Percentiles rank a stretch among this genome's conserved stretches.
Conservation (phyloP, 2,329 filamentous ascomycete genomes). For the Hypoxylon rubiginosum region DNA sequence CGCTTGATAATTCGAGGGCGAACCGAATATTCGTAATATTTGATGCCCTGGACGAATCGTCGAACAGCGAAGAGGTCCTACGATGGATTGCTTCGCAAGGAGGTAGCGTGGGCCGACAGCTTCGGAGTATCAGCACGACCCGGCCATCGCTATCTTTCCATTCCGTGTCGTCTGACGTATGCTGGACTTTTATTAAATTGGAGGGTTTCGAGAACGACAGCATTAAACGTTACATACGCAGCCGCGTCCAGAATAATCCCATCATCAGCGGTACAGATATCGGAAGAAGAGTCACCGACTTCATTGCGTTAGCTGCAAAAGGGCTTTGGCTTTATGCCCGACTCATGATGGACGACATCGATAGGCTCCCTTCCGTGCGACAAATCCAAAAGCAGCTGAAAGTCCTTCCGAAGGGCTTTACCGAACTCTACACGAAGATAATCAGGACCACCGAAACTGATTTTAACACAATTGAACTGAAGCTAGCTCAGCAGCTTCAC, state of each 20-base stretch:
- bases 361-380: conserved; percentile 27
- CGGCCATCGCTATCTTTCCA: conserved; percentile 15
- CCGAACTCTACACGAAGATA: conserved; percentile 36
- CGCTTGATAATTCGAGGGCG: conserved; percentile 7
- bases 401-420: conserved; percentile 29
- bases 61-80: conserved; percentile 16
- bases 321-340: conserved; percentile 38
- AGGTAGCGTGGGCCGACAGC: background rate
- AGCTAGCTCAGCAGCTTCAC: conserved; percentile 36
- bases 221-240: conserved; percentile 24
- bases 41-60: conserved; percentile 33
- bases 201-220: conserved; percentile 20
- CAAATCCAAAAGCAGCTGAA: conserved; percentile 29
- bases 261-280: conserved; percentile 20
- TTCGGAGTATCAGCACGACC: conserved; percentile 23
- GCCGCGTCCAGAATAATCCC: conserved; percentile 23
- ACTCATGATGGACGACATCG: conserved; percentile 39
- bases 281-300: conserved; percentile 14
- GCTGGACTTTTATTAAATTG: conserved; percentile 18
- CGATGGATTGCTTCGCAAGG: conserved; percentile 20
- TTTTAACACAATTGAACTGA: conserved; percentile 31
- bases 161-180: background rate
- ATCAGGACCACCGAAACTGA: conserved; percentile 24
- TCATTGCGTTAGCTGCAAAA: conserved; percentile 17
- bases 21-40: conserved; percentile 23